Evolutionary conservation across 2,329 filamentous ascomycete species (phyloP), one percentile per base, ranked within the genome.

Genomic region (Diaporthe vexans): DNA sequence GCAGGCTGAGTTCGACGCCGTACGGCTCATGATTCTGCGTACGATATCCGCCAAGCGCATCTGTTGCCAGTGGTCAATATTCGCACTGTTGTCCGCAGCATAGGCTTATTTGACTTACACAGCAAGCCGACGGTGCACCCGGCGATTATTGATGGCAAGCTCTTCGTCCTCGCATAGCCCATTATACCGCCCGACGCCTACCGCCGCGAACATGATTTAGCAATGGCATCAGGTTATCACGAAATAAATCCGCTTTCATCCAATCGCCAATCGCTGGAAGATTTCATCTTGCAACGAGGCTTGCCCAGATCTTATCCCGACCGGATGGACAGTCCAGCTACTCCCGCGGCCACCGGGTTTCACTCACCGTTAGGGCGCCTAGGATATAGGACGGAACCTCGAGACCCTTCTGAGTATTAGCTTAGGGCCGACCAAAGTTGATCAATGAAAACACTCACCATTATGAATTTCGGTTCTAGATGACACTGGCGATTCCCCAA

Each of bases 1-100:
- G 87, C 13, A 99, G 89, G n/a, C 93, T 94, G 57, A 98, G 87
- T 84, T 98, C 97, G 78, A 97, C 86, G 76, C 96, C 97, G 83
- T 97, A 98, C 4, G 94, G 82, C 82, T 95, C 89, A 76, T 89
- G 87, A 79, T 91, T 92, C 79, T 93, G 92, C 76, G 98, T 92
- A 74, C 95, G 94, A 81, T 94, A 92, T 77, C 93, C 95, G 76
- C 95, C 94, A 57, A 98, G 87, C 33, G 91, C 92, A 84, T 99
- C 89, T 91, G 76, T 40, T 15, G 15, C 40, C 48, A 43, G 65
- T 29, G 48, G 48, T 51, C 48, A 57, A 70, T 21, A 1, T 46
- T 43, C 37, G 24, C 40, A 46, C 4, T 48, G 8, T 24, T 26
- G 6, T 33, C 40, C 33, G n/a, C 24, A 33, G 19, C 10, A n/a